Conservation (phyloP, 139 green algal genomes). For the Spirogloea muscicola region DNA sequence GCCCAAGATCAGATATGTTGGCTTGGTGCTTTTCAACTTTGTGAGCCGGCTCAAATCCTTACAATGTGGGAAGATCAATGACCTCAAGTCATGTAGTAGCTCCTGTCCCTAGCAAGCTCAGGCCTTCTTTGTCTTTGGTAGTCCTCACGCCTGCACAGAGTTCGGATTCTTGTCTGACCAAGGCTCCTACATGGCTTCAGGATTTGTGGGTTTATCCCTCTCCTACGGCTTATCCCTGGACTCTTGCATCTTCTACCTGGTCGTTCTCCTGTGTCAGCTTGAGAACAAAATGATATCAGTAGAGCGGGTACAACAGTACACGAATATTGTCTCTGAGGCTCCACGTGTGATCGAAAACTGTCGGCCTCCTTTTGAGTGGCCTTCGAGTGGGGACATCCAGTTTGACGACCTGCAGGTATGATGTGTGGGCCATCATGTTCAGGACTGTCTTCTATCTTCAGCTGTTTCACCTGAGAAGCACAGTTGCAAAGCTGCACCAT, state of each 20-base stretch:
- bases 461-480: not conserved
- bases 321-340: slow-evolving; percentile 20
- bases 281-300: slow-evolving; percentile 70
- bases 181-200: too few species aligned
- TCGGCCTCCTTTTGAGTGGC: slow-evolving; percentile 54
- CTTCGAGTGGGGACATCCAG: slow-evolving; percentile 59
- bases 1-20: too few species aligned
- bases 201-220: slow-evolving; percentile 82
- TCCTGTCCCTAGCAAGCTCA: too few species aligned
- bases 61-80: too few species aligned
- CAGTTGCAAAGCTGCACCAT: not conserved
- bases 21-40: too few species aligned
- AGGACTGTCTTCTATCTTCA: not conserved
- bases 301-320: slow-evolving; percentile 54
- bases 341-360: slow-evolving; percentile 20
- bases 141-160: too few species aligned
- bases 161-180: too few species aligned
- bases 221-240: slow-evolving; percentile 81
- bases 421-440: not conserved
- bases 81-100: too few species aligned
- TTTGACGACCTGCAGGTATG: slow-evolving; percentile 66
- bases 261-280: slow-evolving; percentile 77
- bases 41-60: too few species aligned
- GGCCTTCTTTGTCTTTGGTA: too few species aligned
- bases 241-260: slow-evolving; percentile 78